Base-by-base conservation (phyloP, 768 basidiomycete genomes). In the Pulveroboletus sp. region DNA sequence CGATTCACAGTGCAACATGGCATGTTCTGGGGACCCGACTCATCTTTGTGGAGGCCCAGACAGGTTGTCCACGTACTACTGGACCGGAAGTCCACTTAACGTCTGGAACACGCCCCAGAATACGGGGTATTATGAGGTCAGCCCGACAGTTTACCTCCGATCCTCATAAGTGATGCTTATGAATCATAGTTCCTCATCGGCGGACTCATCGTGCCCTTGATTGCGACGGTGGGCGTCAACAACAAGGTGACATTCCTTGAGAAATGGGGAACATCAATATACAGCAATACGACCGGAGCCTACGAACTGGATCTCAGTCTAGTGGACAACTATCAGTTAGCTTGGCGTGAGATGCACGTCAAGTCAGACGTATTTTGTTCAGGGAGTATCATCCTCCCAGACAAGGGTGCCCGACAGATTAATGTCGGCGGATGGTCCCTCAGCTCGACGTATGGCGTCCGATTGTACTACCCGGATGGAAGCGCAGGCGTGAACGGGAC, bases 331-430 rank as follows among this genome's bases (percentile, higher is more conserved):
- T 72, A 71, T 47, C 7, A 35, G 20, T 53, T 64, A 46, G 78
- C 86, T 7, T 91, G 86, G 86, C 83, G 87, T 31, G 75, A 74
- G 52, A 87, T 90, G 85, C 82, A 89, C 51, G 68, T 88, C 56
- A 73, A 86, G 68, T 74, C 84, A 10, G 85, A 91, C 56, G 86
- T 90, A 11, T 91, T 91, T 72, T 90, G 89, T 61, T 81, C 88
- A 4, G 89, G 72, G 10, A 79, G 80, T 37, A 70, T 91, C 38
- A 77, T 86, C 29, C 77, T 90, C 29, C 89, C 89, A 1, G 89
- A 90, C 61, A 85, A 82, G 53, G 81, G 68, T 14, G 89, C 72
- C 3, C 53, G 67, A 10, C 58, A 57, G 49, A 58, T 65, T 40
- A 62, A 63, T 36, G 31, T 69, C 9, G 59, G 63, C 16, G 73